Base-by-base conservation (phyloP, 225 moss, liverwort and hornwort genomes). In the Ulota crispa region DNA sequence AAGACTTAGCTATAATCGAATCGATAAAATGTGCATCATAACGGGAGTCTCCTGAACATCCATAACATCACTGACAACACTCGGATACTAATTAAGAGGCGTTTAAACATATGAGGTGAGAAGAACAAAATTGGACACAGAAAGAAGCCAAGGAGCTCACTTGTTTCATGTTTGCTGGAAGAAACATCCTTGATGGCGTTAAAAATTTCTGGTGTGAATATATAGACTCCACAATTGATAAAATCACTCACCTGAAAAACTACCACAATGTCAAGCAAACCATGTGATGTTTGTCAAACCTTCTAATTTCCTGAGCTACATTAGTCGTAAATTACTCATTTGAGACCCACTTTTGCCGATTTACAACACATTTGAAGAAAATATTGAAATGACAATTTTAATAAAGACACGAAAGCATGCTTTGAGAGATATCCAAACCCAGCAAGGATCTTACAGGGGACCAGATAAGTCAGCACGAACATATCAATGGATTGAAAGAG, bases 211-310 rank as follows among this genome's bases (percentile, higher is more conserved):
- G 95, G 93, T 52, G 98, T 98, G 84, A 98, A 98, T 9, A 98
- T 92, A 81, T 98, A 98, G 70, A 98, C 98, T 82, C 98, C 98
- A 83, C 98, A 98, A 82, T 98, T 98, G 83, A 98, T 98, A 76
- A 92, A 92, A 70, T 98, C 98, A 82, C 94, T 98, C 87, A 98
- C 96, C 96, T 96, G 88, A 65, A 83, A 65, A 39, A 76, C 54
- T 78, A 82, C 59, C 77, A 82, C 45, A 73, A 88, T 85, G 83
- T 88, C 76, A 90, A 85, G 63, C 37, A 82, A 56, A 80, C 47
- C 63, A 62, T 39, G 47, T 39, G 62, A 74, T 73, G 52, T 8
- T 78, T 75, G 57, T 75, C 70, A 36, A 78, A 54, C 70, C 70
- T 78, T 34, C 52, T 62, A 34, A 73, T 50, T 32, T 74, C 34